A percentile compares a stretch with the other conserved stretches of the same genome.
Conservation (phyloP, 106 monocot species). For the Alisma plantagoaquatica region DNA sequence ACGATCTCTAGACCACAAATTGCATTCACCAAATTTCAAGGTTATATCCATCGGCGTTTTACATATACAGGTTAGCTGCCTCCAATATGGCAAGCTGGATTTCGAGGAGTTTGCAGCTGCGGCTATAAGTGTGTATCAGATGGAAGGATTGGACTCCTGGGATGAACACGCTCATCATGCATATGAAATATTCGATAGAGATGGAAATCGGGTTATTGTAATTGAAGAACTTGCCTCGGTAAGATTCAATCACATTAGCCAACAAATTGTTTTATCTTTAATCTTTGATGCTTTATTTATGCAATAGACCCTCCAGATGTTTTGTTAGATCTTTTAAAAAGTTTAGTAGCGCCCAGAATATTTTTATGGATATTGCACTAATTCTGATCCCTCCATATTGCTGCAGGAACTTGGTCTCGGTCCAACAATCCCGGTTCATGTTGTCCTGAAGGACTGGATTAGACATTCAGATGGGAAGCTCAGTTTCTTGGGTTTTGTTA, state of each 20-base stretch:
- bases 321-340: background rate
- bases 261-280: background rate
- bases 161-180: slow-evolving; percentile 82
- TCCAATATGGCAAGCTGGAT: slow-evolving; percentile 84
- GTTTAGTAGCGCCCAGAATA: background rate
- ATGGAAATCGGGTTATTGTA: slow-evolving; percentile 81
- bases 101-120: slow-evolving; percentile 97
- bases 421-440: slow-evolving; percentile 75
- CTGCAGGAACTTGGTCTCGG: slow-evolving; percentile 81
- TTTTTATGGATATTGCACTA: background rate
- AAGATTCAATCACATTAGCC: background rate
- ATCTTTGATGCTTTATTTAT: background rate
- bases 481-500: slow-evolving; percentile 90
- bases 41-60: slow-evolving; percentile 6
- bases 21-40: background rate
- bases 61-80: slow-evolving; percentile 60
- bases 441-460: slow-evolving; percentile 98
- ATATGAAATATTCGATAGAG: slow-evolving; percentile 90
- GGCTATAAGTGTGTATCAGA: slow-evolving; percentile 68
- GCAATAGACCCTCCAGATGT: background rate
- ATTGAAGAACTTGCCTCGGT: slow-evolving; percentile 99
- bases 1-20: background rate
- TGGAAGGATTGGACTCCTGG: slow-evolving; percentile 76
- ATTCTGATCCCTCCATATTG: background rate
- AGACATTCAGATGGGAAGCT: slow-evolving; percentile 94